A percentile compares a stretch with the other conserved stretches of the same genome.
Evolutionary conservation across 2,329 filamentous ascomycete genomes (phyloP).

Genomic region (Acrocalymma vagum): DNA sequence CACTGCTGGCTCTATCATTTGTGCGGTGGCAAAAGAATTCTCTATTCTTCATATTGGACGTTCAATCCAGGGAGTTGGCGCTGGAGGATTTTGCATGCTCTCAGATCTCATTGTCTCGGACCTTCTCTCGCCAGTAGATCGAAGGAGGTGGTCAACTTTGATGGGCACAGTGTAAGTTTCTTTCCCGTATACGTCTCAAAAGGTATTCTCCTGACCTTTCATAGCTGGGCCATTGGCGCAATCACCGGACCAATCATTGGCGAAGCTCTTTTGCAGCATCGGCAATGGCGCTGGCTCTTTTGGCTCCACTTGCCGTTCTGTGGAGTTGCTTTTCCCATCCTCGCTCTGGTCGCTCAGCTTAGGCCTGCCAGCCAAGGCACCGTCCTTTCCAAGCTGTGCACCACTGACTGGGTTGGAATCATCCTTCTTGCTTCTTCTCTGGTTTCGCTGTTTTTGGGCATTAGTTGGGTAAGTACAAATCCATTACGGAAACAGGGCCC

Average conservation of each 20-base stretch:
- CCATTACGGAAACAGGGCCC: background rate
- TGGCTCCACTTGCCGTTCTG: constrained; percentile 50
- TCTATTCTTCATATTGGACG: constrained; percentile 53
- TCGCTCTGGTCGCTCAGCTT: constrained; percentile 55
- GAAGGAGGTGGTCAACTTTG: constrained; percentile 28
- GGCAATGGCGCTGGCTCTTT: constrained; percentile 47
- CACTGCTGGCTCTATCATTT: constrained; percentile 54
- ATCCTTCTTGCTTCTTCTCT: constrained; percentile 65
- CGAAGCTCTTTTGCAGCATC: constrained; percentile 28
- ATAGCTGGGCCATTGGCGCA: constrained; percentile 41
- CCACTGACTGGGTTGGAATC: constrained; percentile 68
- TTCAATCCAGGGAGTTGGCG: constrained; percentile 56
- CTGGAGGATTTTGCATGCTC: constrained; percentile 54
- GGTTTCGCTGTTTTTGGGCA: constrained; percentile 63
- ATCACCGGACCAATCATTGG: constrained; percentile 46
- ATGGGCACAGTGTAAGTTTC: constrained; percentile 28
- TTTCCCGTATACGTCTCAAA: background rate
- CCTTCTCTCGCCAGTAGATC: constrained; percentile 41
- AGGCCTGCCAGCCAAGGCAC: constrained; percentile 37
- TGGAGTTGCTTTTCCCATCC: constrained; percentile 35
- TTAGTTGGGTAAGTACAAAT: constrained; percentile 56
- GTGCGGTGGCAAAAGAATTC: constrained; percentile 47
- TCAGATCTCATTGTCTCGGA: constrained; percentile 55
- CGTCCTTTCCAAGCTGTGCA: constrained; percentile 54
- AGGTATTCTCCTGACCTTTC: constrained; percentile 2